Evolutionary conservation across 2,329 filamentous ascomycete genomes (phyloP), one percentile per base, ranked within the genome.

Genomic region (Colletotrichum sp.): DNA sequence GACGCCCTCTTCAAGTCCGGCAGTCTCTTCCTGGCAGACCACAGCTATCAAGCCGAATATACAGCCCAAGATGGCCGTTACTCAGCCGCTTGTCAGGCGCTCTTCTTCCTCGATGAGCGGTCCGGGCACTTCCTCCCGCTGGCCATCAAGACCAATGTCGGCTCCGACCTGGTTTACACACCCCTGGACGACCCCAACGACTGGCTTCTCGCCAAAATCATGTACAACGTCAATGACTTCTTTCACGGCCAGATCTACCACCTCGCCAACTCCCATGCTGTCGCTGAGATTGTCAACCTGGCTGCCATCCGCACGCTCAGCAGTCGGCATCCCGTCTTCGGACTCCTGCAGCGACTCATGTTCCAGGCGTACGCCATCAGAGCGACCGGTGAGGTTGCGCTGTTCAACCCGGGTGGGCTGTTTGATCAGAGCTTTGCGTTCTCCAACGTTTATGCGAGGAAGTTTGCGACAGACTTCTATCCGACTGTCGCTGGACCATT

Each of bases 171-270:
- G 1, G n/a, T 85, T 8, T 90, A 90, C 79, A 90, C 88, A 4
- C 87, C 88, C 4, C 78, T 82, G 1, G 88, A 90, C 73, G 67
- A 77, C 1, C 28, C 79, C 5, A 83, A 84, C n/a, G 88, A 90
- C 79, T 90, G 88, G 88, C 79, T 88, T 8, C 79, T 90, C 6
- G 88, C 88, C 8, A 90, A 90, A 81, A 86, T 89, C 58, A 83
- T 87, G 78, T 88, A 87, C 78, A 88, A 88, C 66, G 80, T 82
- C 30, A 88, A 89, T 67, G 87, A 89, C 77, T 82, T 89, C 43
- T 89, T 86, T 80, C 83, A 86, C 73, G 81, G 82, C 1, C 85
- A 88, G 68, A 85, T 84, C 80, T 83, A 84, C 72, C 87, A 89
- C 76, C 80, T 89, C 2, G 84, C 84, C 3, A 80, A 80, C n/a